phyloP scores from a whole-genome alignment of 768 basidiomycete species.

The Coprinopsis marcescibilis region DNA sequence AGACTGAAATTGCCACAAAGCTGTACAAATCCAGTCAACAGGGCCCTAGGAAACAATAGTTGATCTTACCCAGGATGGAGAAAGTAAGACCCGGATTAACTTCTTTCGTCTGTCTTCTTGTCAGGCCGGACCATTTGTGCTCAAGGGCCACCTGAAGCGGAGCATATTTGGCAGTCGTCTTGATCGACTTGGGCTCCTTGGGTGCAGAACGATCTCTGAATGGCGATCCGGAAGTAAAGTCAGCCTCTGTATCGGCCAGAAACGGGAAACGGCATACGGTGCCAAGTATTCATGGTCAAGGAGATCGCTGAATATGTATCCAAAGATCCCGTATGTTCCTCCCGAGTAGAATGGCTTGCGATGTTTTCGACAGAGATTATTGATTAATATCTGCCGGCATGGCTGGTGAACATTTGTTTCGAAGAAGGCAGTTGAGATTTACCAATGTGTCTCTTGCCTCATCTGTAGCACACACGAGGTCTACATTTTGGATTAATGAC shows the following conservation, averaged over 20 bases:
- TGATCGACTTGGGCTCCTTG: constrained; percentile 57
- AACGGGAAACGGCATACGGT: constrained; percentile 49
- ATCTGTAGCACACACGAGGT: constrained; percentile 88
- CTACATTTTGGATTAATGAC: constrained; percentile 56
- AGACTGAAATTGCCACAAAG: constrained; percentile 78
- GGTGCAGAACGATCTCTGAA: constrained; percentile 58
- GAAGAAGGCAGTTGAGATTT: constrained; percentile 25
- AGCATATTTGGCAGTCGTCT: constrained; percentile 57
- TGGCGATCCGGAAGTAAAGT: neutral
- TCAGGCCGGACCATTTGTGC: constrained; percentile 64
- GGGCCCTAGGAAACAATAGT: constrained; percentile 4
- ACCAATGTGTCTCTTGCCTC: constrained; percentile 66
- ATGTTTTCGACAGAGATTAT: constrained; percentile 70
- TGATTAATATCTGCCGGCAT: constrained; percentile 58
- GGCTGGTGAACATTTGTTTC: constrained; percentile 11
- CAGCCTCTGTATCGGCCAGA: constrained; percentile 5
- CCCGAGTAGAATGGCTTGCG: constrained; percentile 87
- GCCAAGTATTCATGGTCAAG: constrained; percentile 80
- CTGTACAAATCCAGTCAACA: constrained; percentile 31
- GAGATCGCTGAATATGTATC: constrained; percentile 94
- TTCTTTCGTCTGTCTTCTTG: constrained; percentile 74
- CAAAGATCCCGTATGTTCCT: constrained; percentile 82
- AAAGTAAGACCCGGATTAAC: constrained; percentile 74
- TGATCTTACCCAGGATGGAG: constrained; percentile 57
- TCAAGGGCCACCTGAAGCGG: constrained; percentile 57